Conservation (phyloP, 2,329 filamentous ascomycete species). For the Leptographium flavum region DNA sequence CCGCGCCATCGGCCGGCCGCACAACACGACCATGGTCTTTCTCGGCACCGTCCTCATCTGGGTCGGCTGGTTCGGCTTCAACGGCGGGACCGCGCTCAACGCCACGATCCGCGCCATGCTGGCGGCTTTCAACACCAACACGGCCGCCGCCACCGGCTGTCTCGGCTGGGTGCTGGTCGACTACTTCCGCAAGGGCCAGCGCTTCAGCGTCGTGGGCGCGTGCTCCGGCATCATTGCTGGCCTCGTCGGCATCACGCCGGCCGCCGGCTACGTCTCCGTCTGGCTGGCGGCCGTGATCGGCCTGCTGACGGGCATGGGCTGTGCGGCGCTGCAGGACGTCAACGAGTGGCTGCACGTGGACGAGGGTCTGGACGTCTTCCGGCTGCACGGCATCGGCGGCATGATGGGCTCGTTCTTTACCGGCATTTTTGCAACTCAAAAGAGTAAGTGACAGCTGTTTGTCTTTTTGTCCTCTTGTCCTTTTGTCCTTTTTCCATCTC, state of each 20-base stretch:
- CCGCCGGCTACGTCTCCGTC: conserved; percentile 38
- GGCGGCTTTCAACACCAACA: conserved; percentile 44
- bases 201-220: conserved; percentile 36
- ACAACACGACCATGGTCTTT: conserved; percentile 50
- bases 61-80: conserved; percentile 46
- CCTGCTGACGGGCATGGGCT: conserved; percentile 31
- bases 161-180: conserved; percentile 39
- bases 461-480: not conserved
- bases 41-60: conserved; percentile 51
- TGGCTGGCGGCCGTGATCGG: conserved; percentile 37
- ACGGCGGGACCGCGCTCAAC: conserved; percentile 36
- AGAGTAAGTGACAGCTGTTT: not conserved
- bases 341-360: conserved; percentile 40
- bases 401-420: conserved; percentile 42
- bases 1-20: conserved; percentile 37
- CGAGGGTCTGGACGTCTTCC: conserved; percentile 45
- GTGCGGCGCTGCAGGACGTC: conserved; percentile 30
- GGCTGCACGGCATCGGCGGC: conserved; percentile 45
- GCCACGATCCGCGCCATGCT: conserved; percentile 36
- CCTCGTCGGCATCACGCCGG: conserved; percentile 43
- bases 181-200: conserved; percentile 27
- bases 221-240: conserved; percentile 41
- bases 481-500: too few species aligned
- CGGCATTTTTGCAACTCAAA: conserved; percentile 40
- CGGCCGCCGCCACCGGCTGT: conserved; percentile 38